A percentile compares a stretch with the other conserved stretches of the same genome.
Evolutionary conservation across 805 yeast genomes (phyloP).

Genomic region (Candida khao-thaluensis): DNA sequence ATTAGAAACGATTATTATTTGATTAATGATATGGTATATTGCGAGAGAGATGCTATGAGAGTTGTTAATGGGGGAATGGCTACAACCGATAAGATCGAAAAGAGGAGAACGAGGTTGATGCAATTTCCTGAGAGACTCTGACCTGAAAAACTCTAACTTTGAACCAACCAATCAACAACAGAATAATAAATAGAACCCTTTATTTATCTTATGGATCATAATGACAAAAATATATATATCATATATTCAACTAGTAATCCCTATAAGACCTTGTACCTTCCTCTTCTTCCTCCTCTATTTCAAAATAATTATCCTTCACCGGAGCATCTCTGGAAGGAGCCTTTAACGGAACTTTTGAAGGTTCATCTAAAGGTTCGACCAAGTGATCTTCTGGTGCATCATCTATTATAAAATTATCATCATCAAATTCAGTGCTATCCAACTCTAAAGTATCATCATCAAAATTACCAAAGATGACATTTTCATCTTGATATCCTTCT

Average conservation of each 20-base stretch:
- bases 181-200: not conserved
- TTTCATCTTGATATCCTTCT: constrained; percentile 29
- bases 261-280: constrained; percentile 8
- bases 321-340: not conserved
- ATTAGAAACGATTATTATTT: constrained; percentile 58
- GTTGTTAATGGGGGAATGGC: constrained; percentile 24
- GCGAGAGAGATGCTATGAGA: constrained; percentile 47
- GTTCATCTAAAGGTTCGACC: constrained; percentile 1
- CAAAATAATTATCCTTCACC: not conserved
- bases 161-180: too few species aligned
- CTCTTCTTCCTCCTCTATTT: not conserved
- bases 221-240: too few species aligned
- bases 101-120: constrained; percentile 43
- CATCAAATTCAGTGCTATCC: constrained; percentile 37
- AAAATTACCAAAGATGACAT: constrained; percentile 40
- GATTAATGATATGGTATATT: constrained; percentile 47
- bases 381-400: constrained; percentile 29
- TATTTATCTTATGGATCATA: too few species aligned
- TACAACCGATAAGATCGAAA: constrained; percentile 38
- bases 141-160: too few species aligned
- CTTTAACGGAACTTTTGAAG: not conserved
- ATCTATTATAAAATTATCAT: constrained; percentile 40
- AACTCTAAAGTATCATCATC: constrained; percentile 40
- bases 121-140: constrained; percentile 13
- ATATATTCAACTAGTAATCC: constrained; percentile 15